Conservation (phyloP, 2,329 filamentous ascomycete species). For the Beauveria bassiana region DNA sequence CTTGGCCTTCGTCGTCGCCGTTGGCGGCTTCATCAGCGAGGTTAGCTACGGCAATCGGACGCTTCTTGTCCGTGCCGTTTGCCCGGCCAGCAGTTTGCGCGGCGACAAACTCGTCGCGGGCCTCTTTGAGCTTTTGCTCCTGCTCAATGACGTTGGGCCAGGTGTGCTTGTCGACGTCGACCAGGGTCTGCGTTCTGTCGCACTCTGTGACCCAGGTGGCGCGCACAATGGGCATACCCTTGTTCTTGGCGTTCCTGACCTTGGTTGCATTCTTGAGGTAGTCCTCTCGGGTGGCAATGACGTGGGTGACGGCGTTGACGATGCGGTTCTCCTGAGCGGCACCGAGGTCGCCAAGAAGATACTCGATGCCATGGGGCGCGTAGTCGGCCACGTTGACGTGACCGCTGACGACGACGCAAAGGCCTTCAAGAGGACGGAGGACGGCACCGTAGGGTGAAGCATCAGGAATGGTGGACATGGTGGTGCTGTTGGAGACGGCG, state of each 20-base stretch:
- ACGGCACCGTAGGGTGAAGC: slow-evolving; percentile 10
- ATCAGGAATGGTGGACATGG: slow-evolving; percentile 2
- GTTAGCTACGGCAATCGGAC: slow-evolving; percentile 18
- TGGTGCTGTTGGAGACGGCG: not conserved
- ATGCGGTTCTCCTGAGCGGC: slow-evolving; percentile 23
- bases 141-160: slow-evolving; percentile 20
- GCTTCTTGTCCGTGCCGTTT: slow-evolving; percentile 20
- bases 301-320: slow-evolving; percentile 44
- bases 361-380: slow-evolving; percentile 15
- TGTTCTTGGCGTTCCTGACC: slow-evolving; percentile 38
- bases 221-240: slow-evolving; percentile 46
- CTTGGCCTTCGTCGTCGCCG: slow-evolving; percentile 30
- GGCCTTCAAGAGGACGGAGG: slow-evolving; percentile 35
- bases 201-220: slow-evolving; percentile 58
- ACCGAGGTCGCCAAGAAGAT: slow-evolving; percentile 6
- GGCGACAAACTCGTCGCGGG: slow-evolving; percentile 20
- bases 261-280: slow-evolving; percentile 43
- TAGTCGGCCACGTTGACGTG: slow-evolving; percentile 50
- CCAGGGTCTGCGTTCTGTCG: slow-evolving; percentile 22
- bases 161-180: slow-evolving; percentile 19
- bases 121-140: slow-evolving; percentile 16
- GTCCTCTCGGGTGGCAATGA: slow-evolving; percentile 49
- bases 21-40: slow-evolving; percentile 22
- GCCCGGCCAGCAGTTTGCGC: slow-evolving; percentile 12
- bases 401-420: slow-evolving; percentile 51